These are phyloP conservation scores for Sideroxylon spinosum DNA, from an alignment of 179 eudicot genomes.

Conservation along the genomic window DNA sequence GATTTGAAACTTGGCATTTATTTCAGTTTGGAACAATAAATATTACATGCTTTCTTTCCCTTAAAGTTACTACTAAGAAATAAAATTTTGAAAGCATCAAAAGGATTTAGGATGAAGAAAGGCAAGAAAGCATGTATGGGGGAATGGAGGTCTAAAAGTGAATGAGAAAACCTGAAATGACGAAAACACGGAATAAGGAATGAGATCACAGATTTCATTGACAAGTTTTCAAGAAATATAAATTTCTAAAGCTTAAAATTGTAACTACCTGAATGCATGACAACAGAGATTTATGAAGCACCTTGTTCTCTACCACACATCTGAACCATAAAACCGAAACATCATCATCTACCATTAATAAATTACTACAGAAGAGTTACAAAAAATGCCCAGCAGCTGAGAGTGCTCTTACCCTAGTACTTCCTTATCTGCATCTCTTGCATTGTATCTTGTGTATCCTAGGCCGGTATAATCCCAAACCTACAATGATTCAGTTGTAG, in stretches of 20 bases:
- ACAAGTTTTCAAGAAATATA: neutral
- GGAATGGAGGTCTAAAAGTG: conserved; percentile 5
- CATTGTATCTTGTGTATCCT: conserved; percentile 91
- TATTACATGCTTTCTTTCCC: neutral
- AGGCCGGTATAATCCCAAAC: conserved; percentile 99
- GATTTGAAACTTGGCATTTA: neutral
- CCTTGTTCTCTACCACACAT: conserved; percentile 97
- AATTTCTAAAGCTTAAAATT: neutral
- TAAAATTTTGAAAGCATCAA: neutral
- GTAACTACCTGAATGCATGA: conserved; percentile 65
- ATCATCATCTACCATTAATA: conserved; percentile 21
- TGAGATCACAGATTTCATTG: neutral
- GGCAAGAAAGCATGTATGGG: neutral
- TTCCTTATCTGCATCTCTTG: conserved; percentile 79
- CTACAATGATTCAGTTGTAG: conserved; percentile 31
- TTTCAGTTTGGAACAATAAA: neutral
- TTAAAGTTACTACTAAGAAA: neutral
- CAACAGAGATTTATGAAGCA: conserved; percentile 72
- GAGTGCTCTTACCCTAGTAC: conserved; percentile 67
- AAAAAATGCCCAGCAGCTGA: conserved; percentile 10
- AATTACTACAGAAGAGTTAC: neutral
- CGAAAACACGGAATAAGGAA: neutral
- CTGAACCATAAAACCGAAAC: conserved; percentile 35
- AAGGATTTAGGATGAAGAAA: neutral
- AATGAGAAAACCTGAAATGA: neutral